A percentile compares a stretch with the other conserved stretches of the same genome.
phyloP scores from a whole-genome alignment of 2,329 filamentous ascomycete species.

The Metarhizium robertsii region DNA sequence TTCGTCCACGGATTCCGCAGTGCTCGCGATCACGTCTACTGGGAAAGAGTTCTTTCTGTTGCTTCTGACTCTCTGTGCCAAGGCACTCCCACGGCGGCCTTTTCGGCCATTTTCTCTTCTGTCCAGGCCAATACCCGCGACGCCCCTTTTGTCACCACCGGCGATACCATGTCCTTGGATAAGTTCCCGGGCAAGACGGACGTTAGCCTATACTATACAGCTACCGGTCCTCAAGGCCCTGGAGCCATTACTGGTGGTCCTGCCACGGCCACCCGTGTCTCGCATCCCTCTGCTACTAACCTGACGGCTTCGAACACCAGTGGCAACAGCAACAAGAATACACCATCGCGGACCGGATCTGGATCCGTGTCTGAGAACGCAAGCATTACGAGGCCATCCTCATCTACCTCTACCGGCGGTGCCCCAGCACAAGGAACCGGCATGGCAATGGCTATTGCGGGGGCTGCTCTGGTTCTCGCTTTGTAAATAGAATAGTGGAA shows the following conservation, averaged over 20 bases:
- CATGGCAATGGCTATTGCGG: constrained; percentile 17
- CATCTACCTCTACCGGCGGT: constrained; percentile 10
- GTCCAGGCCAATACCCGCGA: constrained; percentile 15
- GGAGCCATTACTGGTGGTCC: constrained; percentile 33
- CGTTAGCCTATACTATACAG: constrained; percentile 34
- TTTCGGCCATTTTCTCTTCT: constrained; percentile 23
- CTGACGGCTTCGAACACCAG: constrained; percentile 7
- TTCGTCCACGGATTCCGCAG: constrained; percentile 29
- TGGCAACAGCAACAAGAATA: not conserved
- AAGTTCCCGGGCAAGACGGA: constrained; percentile 25
- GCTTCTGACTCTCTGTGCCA: constrained; percentile 27
- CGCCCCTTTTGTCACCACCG: constrained; percentile 16
- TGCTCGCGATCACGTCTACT: constrained; percentile 23
- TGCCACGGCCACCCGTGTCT: constrained; percentile 20
- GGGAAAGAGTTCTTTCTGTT: constrained; percentile 22
- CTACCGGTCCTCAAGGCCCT: constrained; percentile 25
- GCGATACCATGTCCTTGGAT: constrained; percentile 22
- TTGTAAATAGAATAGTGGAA: constrained; percentile 11
- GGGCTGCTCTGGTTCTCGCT: constrained; percentile 18
- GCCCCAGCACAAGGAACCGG: constrained; percentile 15
- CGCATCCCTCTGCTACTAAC: constrained; percentile 10
- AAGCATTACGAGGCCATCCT: not conserved
- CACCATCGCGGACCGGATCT: not conserved
- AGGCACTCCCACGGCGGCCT: constrained; percentile 26
- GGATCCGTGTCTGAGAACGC: not conserved